Base-by-base conservation (phyloP, 345 rosid species). In the Lepidium sativum region DNA sequence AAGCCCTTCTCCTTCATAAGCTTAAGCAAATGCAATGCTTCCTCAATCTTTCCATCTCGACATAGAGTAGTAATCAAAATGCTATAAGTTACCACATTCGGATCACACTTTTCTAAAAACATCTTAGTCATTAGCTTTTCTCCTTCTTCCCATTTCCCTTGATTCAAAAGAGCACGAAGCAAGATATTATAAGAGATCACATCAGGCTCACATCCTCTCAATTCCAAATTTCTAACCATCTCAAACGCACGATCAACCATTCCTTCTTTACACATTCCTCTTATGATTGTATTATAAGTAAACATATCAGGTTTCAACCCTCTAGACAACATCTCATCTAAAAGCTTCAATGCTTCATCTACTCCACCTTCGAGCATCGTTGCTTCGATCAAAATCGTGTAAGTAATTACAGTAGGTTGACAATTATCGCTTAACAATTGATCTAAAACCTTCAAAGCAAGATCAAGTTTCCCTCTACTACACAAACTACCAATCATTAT, bases 371-470 rank as follows among this genome's bases (percentile, higher is more conserved):
- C 82, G 1, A 75, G 74, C 54, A 81, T 71, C 18, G 81, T 78
- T 0, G 91, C 98, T 68, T 92, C 95, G 15, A 92, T 86, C 83
- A 92, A 75, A 60, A 85, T 89, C 1, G 95, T 92, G 78, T 84
- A 89, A 6, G 96, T 88, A 72, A 92, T 76, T 45, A 92, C 92
- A 50, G 84, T 76, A 0, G 96, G 98, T 57, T 72, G 56, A 34
- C 95, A 85, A 32, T 78, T 71, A 66, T 92, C 92, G n/a, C 12
- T 70, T 65, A 89, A 23, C 64, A 86, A 42, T 17, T 87, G 85
- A 34, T 86, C 80, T 64, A 89, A 78, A 55, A 82, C 83, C 71
- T 78, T 75, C 14, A 81, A 60, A 60, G 92, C 96, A 51, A 77
- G 71, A 76, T 73, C 83, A 50, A 86, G 82, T 61, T 85, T 82